These are phyloP conservation scores for Orbilia javanica DNA, from an alignment of 2,329 filamentous ascomycete genomes.

Conservation along the genomic window DNA sequence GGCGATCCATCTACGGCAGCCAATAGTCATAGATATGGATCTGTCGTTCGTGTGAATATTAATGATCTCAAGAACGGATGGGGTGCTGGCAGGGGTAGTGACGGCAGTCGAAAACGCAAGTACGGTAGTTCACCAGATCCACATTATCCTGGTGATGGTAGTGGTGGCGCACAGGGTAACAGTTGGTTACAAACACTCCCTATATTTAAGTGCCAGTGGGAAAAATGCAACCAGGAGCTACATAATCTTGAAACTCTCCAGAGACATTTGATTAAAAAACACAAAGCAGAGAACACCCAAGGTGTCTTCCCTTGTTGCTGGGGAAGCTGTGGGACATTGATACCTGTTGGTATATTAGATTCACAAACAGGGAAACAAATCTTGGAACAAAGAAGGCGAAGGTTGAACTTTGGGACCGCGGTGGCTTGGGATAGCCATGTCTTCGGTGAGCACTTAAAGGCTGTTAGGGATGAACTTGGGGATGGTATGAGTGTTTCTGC, in stretches of 20 bases:
- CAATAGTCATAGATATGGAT: conserved; percentile 40
- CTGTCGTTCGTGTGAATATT: conserved; percentile 21
- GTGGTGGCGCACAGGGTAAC: background rate
- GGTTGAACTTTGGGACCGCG: conserved; percentile 58
- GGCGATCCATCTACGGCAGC: conserved; percentile 28
- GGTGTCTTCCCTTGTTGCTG: conserved; percentile 67
- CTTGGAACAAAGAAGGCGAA: conserved; percentile 59
- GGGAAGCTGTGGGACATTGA: conserved; percentile 64
- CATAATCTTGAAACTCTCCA: conserved; percentile 74
- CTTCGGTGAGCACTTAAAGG: conserved; percentile 58
- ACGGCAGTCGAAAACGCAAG: conserved; percentile 34
- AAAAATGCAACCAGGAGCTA: conserved; percentile 71
- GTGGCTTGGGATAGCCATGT: conserved; percentile 61
- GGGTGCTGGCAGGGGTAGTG: conserved; percentile 13
- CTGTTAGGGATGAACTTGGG: conserved; percentile 59
- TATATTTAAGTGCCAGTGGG: conserved; percentile 73
- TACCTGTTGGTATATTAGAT: conserved; percentile 59
- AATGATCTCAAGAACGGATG: conserved; percentile 1
- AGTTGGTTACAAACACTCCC: background rate
- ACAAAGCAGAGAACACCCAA: conserved; percentile 65
- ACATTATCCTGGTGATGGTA: background rate
- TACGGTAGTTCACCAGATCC: conserved; percentile 36
- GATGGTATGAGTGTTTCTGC: conserved; percentile 59
- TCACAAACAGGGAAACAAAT: conserved; percentile 54
- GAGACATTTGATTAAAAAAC: conserved; percentile 72